Percentiles rank a stretch among this genome's conserved stretches.
Evolutionary conservation across 164 flowering plant species (phyloP).

Genomic region (Piper betle): DNA sequence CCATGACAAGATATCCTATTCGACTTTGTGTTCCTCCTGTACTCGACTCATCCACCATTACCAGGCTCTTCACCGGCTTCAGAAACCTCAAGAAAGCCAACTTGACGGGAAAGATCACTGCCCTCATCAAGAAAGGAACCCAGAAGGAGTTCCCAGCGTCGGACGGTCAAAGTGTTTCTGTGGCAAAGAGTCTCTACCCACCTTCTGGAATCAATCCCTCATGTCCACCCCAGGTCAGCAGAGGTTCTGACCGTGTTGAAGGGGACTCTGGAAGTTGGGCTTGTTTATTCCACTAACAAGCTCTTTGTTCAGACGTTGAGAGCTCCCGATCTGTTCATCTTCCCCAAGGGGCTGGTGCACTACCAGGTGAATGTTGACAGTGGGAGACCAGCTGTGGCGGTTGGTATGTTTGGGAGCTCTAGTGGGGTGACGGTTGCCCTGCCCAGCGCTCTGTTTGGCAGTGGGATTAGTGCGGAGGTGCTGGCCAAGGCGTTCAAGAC

Average conservation of each 20-base stretch:
- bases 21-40: slow-evolving; percentile 6
- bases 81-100: slow-evolving; percentile 2
- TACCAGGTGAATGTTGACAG: slow-evolving; percentile 8
- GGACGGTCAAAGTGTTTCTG: slow-evolving; percentile 14
- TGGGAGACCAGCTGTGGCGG: slow-evolving; percentile 7
- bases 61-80: slow-evolving; percentile 6
- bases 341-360: slow-evolving; percentile 18
- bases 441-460: slow-evolving; percentile 8
- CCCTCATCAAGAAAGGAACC: slow-evolving; percentile 4
- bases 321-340: slow-evolving; percentile 10
- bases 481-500: slow-evolving; percentile 10
- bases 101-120: slow-evolving; percentile 2
- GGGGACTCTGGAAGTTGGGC: slow-evolving; percentile 9
- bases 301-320: slow-evolving; percentile 11
- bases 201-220: slow-evolving; percentile 12
- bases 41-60: slow-evolving; percentile 1
- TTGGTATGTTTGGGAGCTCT: slow-evolving; percentile 14
- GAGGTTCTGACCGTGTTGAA: slow-evolving; percentile 11
- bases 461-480: slow-evolving; percentile 8
- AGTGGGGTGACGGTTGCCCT: slow-evolving; percentile 11
- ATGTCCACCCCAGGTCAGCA: slow-evolving; percentile 12
- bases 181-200: slow-evolving; percentile 10
- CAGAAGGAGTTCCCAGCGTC: slow-evolving; percentile 14
- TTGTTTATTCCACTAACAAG: slow-evolving; percentile 4
- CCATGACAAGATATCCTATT: slow-evolving; percentile 1